Evolutionary conservation across 805 yeast species (phyloP).

Genomic region (Wickerhamomyces sydowiorum): DNA sequence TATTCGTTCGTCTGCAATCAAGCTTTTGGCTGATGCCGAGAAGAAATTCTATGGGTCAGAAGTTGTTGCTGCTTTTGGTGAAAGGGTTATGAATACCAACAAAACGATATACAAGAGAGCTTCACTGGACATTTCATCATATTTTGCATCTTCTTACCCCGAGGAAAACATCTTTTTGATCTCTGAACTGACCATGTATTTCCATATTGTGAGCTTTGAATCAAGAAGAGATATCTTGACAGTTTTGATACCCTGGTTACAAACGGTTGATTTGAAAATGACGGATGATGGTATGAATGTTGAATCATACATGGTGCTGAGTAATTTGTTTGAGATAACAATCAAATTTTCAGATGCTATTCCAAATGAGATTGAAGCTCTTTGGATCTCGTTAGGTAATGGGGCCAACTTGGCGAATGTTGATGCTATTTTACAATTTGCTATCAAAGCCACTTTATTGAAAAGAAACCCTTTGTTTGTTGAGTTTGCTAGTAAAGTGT

Average conservation of each 20-base stretch:
- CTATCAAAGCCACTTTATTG: constrained; percentile 61
- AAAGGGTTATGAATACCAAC: constrained; percentile 67
- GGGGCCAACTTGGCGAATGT: constrained; percentile 66
- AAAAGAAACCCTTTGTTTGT: constrained; percentile 71
- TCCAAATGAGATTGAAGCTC: constrained; percentile 84
- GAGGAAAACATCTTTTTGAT: constrained; percentile 56
- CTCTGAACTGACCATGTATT: constrained; percentile 65
- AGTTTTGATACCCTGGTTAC: constrained; percentile 89
- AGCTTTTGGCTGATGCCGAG: constrained; percentile 65
- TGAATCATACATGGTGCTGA: constrained; percentile 60
- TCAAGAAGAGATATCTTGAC: constrained; percentile 76
- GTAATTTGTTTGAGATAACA: constrained; percentile 80
- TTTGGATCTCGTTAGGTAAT: constrained; percentile 92
- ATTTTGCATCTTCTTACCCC: constrained; percentile 58
- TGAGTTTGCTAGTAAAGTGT: constrained; percentile 72
- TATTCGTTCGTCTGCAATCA: constrained; percentile 68
- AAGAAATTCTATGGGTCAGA: constrained; percentile 47
- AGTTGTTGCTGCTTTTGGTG: constrained; percentile 52
- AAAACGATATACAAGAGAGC: constrained; percentile 85
- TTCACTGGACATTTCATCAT: constrained; percentile 69
- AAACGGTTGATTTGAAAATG: constrained; percentile 59
- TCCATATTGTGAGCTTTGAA: constrained; percentile 50
- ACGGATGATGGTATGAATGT: constrained; percentile 35
- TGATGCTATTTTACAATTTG: constrained; percentile 63
- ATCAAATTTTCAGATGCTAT: constrained; percentile 67